Base-by-base conservation (phyloP, 208 protist species). In the Trypanosoma brucei region DNA sequence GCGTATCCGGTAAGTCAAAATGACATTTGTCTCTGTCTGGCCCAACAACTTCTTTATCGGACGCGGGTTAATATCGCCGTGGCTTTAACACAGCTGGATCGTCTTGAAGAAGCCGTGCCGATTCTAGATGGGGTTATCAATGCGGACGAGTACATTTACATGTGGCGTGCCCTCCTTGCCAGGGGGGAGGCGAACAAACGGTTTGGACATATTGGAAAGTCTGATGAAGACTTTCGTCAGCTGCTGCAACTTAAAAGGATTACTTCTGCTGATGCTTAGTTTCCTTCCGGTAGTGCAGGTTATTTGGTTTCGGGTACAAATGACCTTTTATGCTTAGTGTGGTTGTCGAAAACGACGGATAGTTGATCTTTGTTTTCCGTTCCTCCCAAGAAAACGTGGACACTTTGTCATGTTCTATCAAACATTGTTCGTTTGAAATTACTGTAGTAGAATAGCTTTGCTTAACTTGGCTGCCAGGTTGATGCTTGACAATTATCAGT, bases 91-190 rank as follows among this genome's bases (percentile, higher is more conserved):
- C 70, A 91, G 72, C 72, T 90, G 69, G 74, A 87, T 54, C 79
- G 75, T 57, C 36, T 85, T 14, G 70, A 78, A 51, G 86, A 91
- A n/a, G 89, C 89, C 8, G 77, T 92, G 8, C 75, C 84, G 1
- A 65, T 77, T 9, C 70, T 93, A 52, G 78, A 81, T 45, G 72
- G 76, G 3, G 81, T 95, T 5, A 87, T 95, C 36, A 62, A 68
- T 35, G 81, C 75, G 46, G 76, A 93, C 61, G 83, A 92, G 68
- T 95, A 84, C 72, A 81, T 95, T 54, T 86, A 95, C 72, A 92
- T 95, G 86, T 95, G 89, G 86, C 73, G 84, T 37, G 89, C 89
- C 2, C 72, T 88, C 53, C 75, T 95, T 65, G 82, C 84, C 14
- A 83, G 86, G 40, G 86, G 81, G 56, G 83, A 83, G 14, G 84